Base-by-base conservation (phyloP, 2,329 filamentous ascomycete species). In the Aspergillus pseudotamarii region DNA sequence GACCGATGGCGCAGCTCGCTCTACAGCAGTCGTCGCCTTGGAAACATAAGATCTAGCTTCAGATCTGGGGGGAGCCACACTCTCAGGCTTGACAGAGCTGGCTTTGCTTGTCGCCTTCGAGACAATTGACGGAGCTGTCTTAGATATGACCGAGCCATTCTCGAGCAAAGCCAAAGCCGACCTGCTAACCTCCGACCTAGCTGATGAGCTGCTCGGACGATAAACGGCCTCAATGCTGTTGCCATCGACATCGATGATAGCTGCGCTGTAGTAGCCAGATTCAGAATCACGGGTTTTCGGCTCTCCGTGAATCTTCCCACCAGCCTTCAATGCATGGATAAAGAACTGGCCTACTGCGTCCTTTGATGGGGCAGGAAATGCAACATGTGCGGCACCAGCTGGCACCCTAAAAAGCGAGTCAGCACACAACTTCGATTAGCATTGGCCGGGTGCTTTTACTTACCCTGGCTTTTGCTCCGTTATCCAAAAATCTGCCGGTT, bases 141-240 rank as follows among this genome's bases (percentile, higher is more conserved):
- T 51, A 21, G 48, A 51, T 32, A 79, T 75, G 2, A 78, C 75
- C 2, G 78, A 78, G 46, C 74, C 73, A 59, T 74, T 75, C 59
- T 79, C 77, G 10, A 79, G 68, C 10, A 77, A 66, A n/a, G 73
- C 74, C 63, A 79, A 68, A 38, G 76, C 72, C 23, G 73, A 72
- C 21, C 69, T 70, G n/a, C 69, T 75, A 23, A 67, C 69, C 36
- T 69, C 71, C n/a, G 72, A 73, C 55, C 67, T 71, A 32, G 68
- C 64, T 19, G 71, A 71, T 0, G 74, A 69, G 53, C 34, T 57
- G 57, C 69, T 71, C 6, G 77, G 73, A 10, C 83, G 82, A 75
- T 88, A 91, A 57, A 94, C 87, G 34, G 92, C 90, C 73, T 95
- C 91, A 74, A 96, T 88, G 69, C 86, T 91, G 80, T 96, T 96